Conservation (phyloP, 2,329 filamentous ascomycete species). For the Arthrobotrys pseudoclavata region DNA sequence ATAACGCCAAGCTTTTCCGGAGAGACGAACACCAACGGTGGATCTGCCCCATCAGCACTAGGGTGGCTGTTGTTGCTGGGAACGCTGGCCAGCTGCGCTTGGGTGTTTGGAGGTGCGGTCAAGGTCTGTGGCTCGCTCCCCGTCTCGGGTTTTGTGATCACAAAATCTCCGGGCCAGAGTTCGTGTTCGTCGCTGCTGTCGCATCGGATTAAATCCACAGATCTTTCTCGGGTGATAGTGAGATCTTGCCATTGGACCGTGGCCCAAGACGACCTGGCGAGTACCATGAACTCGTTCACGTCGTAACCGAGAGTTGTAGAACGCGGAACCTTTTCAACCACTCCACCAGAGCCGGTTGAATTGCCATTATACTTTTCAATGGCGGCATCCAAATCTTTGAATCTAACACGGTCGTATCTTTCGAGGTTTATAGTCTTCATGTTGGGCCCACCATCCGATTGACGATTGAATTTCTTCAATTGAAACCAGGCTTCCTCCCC, state of each 20-base stretch:
- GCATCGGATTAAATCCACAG: slow-evolving; percentile 69
- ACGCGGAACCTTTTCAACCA: slow-evolving; percentile 68
- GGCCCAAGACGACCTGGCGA: slow-evolving; percentile 69
- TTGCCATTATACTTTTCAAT: slow-evolving; percentile 70
- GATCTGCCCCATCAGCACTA: slow-evolving; percentile 16
- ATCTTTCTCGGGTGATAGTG: slow-evolving; percentile 68
- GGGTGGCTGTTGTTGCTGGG: slow-evolving; percentile 25
- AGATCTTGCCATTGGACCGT: slow-evolving; percentile 74
- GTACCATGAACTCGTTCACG: slow-evolving; percentile 72
- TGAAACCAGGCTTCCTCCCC: slow-evolving; percentile 65
- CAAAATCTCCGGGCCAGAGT: slow-evolving; percentile 73
- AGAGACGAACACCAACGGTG: slow-evolving; percentile 65
- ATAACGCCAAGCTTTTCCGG: slow-evolving; percentile 72
- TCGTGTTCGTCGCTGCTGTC: slow-evolving; percentile 71
- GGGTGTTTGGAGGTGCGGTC: slow-evolving; percentile 30
- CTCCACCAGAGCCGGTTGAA: slow-evolving; percentile 65
- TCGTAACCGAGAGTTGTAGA: slow-evolving; percentile 72
- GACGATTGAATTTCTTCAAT: slow-evolving; percentile 65
- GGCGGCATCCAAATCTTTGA: slow-evolving; percentile 71
- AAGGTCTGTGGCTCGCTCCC: slow-evolving; percentile 61
- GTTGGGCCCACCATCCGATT: slow-evolving; percentile 64
- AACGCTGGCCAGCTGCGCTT: slow-evolving; percentile 19
- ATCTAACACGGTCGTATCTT: slow-evolving; percentile 69
- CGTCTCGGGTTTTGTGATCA: slow-evolving; percentile 68
- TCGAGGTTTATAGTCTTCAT: slow-evolving; percentile 61